Evolutionary conservation across 306 rosid genomes (phyloP).

Genomic region (Myrica gale): DNA sequence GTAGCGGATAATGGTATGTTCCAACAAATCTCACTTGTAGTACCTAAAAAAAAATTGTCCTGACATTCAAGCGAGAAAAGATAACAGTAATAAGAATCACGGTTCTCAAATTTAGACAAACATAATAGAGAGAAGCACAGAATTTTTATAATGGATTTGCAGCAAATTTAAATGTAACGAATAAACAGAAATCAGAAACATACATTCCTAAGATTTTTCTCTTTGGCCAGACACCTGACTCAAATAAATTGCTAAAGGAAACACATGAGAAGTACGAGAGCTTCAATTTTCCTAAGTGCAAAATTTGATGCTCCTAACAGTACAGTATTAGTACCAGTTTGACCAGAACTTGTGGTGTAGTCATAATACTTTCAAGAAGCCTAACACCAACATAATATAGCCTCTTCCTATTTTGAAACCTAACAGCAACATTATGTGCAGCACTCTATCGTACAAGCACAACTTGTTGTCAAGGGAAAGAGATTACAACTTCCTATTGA

Average conservation of each 20-base stretch:
- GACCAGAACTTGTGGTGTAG: neutral
- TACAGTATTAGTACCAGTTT: neutral
- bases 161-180: neutral
- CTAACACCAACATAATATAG: neutral
- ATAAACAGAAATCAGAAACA: neutral
- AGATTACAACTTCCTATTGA: neutral
- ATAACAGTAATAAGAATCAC: too few relatives aligned
- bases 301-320: neutral
- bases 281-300: too few relatives aligned
- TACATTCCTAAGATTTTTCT: neutral
- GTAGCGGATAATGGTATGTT: neutral
- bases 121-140: neutral
- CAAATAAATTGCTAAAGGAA: neutral
- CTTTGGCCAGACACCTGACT: neutral
- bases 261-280: neutral
- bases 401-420: too few relatives aligned
- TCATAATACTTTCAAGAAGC: neutral
- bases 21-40: neutral
- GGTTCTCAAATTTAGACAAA: too few relatives aligned
- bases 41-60: too few relatives aligned
- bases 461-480: neutral
- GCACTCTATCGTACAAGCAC: neutral
- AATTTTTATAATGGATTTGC: neutral
- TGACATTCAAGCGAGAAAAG: too few relatives aligned
- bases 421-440: neutral